Evolutionary conservation across 495 filamentous ascomycete genomes (phyloP).

Genomic region (Hypoxylon intermedium): DNA sequence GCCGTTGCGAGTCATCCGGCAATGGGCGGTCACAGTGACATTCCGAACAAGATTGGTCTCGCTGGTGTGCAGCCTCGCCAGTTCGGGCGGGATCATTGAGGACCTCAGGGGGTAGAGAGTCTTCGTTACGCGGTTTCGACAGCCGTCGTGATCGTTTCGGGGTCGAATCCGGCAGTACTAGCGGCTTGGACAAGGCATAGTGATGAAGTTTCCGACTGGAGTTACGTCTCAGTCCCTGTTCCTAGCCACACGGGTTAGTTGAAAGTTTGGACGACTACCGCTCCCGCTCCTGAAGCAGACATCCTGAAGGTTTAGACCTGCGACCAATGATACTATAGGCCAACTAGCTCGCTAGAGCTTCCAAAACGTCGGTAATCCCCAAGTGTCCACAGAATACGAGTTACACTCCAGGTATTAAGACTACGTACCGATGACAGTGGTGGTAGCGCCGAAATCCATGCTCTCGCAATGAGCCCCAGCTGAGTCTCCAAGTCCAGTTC

Average conservation of each 20-base stretch:
- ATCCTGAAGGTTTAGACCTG: neutral
- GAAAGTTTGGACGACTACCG: slow-evolving; percentile 31
- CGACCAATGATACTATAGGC: neutral
- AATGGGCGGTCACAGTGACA: slow-evolving; percentile 24
- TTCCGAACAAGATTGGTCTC: slow-evolving; percentile 23
- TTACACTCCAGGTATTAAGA: slow-evolving; percentile 10
- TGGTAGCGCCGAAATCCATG: slow-evolving; percentile 43
- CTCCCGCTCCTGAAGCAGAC: slow-evolving; percentile 9
- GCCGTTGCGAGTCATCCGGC: slow-evolving; percentile 24
- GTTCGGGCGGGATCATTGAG: slow-evolving; percentile 19
- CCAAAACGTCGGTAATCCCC: slow-evolving; percentile 10
- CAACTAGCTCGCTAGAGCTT: neutral
- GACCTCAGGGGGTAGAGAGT: slow-evolving; percentile 1
- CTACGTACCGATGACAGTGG: slow-evolving; percentile 34
- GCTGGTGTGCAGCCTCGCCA: slow-evolving; percentile 32
- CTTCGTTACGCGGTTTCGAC: slow-evolving; percentile 14
- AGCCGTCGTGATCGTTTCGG: slow-evolving; percentile 41
- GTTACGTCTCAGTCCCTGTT: slow-evolving; percentile 35
- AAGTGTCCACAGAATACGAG: slow-evolving; percentile 34
- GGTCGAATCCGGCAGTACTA: slow-evolving; percentile 34
- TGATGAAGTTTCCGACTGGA: slow-evolving; percentile 5
- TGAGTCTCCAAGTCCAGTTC: slow-evolving; percentile 48
- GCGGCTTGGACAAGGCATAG: slow-evolving; percentile 11
- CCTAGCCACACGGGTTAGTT: slow-evolving; percentile 38
- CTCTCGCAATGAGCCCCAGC: slow-evolving; percentile 45